Conservation (phyloP, 2,329 filamentous ascomycete genomes). For the Cryphonectria parasitica region DNA sequence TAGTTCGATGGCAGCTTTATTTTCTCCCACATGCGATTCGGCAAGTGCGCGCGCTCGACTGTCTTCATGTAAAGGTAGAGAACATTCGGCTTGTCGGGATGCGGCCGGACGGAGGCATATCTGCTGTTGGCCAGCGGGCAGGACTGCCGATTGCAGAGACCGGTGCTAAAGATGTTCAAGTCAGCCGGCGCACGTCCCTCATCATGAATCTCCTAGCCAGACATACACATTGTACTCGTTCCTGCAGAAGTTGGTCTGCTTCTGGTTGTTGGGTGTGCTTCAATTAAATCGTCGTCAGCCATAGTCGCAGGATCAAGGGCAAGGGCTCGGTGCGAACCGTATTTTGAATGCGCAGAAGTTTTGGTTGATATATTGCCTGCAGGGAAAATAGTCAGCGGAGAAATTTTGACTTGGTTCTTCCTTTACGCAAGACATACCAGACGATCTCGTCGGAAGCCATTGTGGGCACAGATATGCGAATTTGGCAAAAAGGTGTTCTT, state of each 20-base stretch:
- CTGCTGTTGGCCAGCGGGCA: constrained; percentile 90
- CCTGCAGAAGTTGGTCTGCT: constrained; percentile 84
- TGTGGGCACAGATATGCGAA: constrained; percentile 33
- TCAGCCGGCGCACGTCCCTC: not conserved
- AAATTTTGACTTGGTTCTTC: constrained; percentile 81
- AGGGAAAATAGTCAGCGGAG: constrained; percentile 53
- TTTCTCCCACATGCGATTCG: constrained; percentile 91
- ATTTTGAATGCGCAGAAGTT: constrained; percentile 92
- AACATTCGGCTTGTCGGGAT: constrained; percentile 54
- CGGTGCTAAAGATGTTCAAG: constrained; percentile 46
- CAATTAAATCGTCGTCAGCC: constrained; percentile 42
- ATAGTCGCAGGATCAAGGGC: not conserved
- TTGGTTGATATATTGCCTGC: constrained; percentile 65
- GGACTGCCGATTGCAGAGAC: constrained; percentile 83
- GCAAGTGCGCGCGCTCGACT: constrained; percentile 84
- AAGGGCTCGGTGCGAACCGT: constrained; percentile 60
- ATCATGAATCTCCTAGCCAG: not conserved
- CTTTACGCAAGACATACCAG: constrained; percentile 62
- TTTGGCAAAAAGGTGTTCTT: constrained; percentile 10
- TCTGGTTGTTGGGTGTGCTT: constrained; percentile 67
- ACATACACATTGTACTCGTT: constrained; percentile 81
- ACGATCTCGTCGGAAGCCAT: constrained; percentile 97
- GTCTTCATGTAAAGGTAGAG: constrained; percentile 98
- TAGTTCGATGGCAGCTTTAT: constrained; percentile 92
- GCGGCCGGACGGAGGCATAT: constrained; percentile 88